Percentiles rank a stretch among this genome's conserved stretches.
phyloP scores from a whole-genome alignment of 805 yeast genomes.

The Cyberlindnera sargentensis region DNA sequence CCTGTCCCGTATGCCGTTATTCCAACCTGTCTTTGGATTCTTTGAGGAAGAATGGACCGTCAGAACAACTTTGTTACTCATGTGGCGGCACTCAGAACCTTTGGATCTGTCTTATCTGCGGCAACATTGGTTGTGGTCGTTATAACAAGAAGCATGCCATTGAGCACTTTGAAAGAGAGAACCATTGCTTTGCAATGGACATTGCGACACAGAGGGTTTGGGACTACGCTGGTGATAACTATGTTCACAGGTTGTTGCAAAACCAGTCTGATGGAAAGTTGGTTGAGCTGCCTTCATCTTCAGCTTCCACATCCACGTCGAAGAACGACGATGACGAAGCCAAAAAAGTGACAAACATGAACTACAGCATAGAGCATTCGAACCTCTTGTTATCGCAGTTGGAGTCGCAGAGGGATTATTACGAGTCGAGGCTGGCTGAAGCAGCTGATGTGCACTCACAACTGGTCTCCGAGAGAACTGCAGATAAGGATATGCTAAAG shows the following conservation, averaged over 20 bases:
- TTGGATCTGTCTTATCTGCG: conserved; percentile 89
- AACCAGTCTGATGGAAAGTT: conserved; percentile 86
- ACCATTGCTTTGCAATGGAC: conserved; percentile 92
- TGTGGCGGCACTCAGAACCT: conserved; percentile 58
- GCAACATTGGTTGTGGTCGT: conserved; percentile 87
- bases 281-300: conserved; percentile 49
- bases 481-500: neutral
- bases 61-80: conserved; percentile 29
- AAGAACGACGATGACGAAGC: neutral
- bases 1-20: conserved; percentile 87
- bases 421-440: conserved; percentile 45
- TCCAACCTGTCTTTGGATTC: conserved; percentile 36
- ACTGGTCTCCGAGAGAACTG: neutral
- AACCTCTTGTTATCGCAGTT: conserved; percentile 71
- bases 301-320: conserved; percentile 3
- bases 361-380: conserved; percentile 73
- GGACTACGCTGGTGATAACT: conserved; percentile 90
- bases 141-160: conserved; percentile 83
- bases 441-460: conserved; percentile 23
- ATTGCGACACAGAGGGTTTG: conserved; percentile 78
- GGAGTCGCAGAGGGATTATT: conserved; percentile 80
- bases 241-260: conserved; percentile 79
- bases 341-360: conserved; percentile 37
- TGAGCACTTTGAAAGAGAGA: conserved; percentile 67
- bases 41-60: conserved; percentile 16